phyloP scores from a whole-genome alignment of 2,329 filamentous ascomycete species.

The Tolypocladium endophyticum region DNA sequence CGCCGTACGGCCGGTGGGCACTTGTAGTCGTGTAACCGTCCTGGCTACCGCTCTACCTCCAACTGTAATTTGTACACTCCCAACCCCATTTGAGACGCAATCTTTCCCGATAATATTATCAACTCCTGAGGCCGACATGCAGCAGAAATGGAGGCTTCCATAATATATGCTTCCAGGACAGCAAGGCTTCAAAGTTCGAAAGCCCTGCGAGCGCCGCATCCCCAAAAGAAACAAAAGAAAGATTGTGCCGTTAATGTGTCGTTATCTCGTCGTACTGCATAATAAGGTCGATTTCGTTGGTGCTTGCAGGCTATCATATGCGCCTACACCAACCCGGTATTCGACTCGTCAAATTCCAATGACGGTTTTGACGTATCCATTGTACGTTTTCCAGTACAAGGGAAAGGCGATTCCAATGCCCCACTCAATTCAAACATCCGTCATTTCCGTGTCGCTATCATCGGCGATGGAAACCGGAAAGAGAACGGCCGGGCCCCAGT shows the following conservation, averaged over 20 bases:
- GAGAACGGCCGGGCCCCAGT: conserved; percentile 72
- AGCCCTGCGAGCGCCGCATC: not conserved
- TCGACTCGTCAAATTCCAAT: conserved; percentile 7
- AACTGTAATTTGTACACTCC: conserved; percentile 19
- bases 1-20: not conserved
- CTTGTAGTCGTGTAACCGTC: conserved; percentile 15
- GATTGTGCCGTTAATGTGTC: conserved; percentile 13
- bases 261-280: conserved; percentile 16
- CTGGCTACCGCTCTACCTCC: conserved; percentile 16
- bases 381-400: conserved; percentile 13
- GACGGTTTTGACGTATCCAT: conserved; percentile 7
- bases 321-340: not conserved
- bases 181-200: not conserved
- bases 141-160: not conserved
- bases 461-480: conserved; percentile 24
- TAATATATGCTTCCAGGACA: not conserved
- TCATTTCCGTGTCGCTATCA: conserved; percentile 48
- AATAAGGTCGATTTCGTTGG: conserved; percentile 9
- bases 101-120: conserved; percentile 1
- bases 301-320: conserved; percentile 4
- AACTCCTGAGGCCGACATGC: not conserved
- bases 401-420: conserved; percentile 8
- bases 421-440: conserved; percentile 33
- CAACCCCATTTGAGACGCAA: conserved; percentile 13
- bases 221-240: conserved; percentile 6